Evolutionary conservation across 1,284 basidiomycete genomes (phyloP), one percentile per base, ranked within the genome.

Genomic region (Omphalotus olearius): DNA sequence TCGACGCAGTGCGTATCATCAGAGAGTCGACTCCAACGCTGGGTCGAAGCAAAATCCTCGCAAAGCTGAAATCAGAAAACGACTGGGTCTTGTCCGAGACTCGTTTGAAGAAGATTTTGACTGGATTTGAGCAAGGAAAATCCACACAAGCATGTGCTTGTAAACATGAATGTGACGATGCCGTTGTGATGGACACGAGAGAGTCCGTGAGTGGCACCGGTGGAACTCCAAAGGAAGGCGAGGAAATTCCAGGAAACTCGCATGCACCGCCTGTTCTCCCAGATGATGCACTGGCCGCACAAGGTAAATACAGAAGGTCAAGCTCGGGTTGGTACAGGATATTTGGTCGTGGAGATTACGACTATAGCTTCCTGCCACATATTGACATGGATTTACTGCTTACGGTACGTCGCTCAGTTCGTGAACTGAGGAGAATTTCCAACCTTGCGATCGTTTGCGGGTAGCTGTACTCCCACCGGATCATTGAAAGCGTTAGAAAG

Each of bases 51-150:
- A 45, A 45, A 45, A 28, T 45, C 9, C 43, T 45, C 14, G 20
- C 43, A 5, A 25, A 30, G 26, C 43, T 45, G 2, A 17, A 25
- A 28, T n/a, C 23, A 13, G 43, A 45, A 25, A 45, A 45, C 43
- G 17, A 18, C 43, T 45, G 43, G 43, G 26, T 30, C 14, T 45
- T 45, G 43, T 45, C 43, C 2, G 43, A 45, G 14, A 25, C 43
- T 10, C 20, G 43, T 3, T 18, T 45, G 23, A 45, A 30, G 30
- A 17, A 17, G 7, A 28, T 45, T 25, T 28, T 30, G 25, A 7
- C 26, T 13, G 43, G n/a, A 11, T 9, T 16, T 42, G 20, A 23
- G 18, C 41, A 23, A n/a, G 25, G 2, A 11, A 18, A 43, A 20
- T 14, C 26, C 1, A 16, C 26, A 16, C 25, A 28, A 30, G 13